A percentile compares a stretch with the other conserved stretches of the same genome.
These are phyloP conservation scores for Cladosporium oxysporum DNA, from an alignment of 2,329 filamentous ascomycete species.

Conservation along the genomic window DNA sequence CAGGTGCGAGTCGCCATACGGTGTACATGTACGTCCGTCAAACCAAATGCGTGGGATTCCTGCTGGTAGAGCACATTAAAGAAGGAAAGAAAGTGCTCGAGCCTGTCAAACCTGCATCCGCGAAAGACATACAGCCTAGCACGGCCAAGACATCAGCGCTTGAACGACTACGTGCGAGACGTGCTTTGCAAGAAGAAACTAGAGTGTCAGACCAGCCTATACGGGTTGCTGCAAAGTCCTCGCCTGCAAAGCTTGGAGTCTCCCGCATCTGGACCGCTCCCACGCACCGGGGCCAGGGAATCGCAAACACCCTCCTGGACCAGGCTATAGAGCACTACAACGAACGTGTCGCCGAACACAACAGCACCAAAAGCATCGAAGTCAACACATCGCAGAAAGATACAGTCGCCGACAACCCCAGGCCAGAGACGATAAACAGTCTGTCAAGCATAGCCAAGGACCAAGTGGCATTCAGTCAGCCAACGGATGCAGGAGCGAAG, in stretches of 20 bases:
- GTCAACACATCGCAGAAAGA: neutral
- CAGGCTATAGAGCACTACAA: constrained; percentile 29
- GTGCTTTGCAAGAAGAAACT: constrained; percentile 18
- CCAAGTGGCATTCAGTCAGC: constrained; percentile 64
- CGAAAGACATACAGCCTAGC: neutral
- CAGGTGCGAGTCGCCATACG: constrained; percentile 51
- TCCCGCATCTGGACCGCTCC: constrained; percentile 67
- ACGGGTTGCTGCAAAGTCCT: constrained; percentile 24
- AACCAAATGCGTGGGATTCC: constrained; percentile 63
- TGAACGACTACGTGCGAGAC: constrained; percentile 18
- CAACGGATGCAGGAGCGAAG: constrained; percentile 61
- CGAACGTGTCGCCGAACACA: constrained; percentile 6
- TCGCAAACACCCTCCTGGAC: constrained; percentile 60
- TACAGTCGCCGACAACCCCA: neutral
- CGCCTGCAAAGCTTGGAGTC: constrained; percentile 58
- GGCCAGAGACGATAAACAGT: constrained; percentile 25
- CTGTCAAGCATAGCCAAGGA: constrained; percentile 56
- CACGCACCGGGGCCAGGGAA: constrained; percentile 56
- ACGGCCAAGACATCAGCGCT: constrained; percentile 12
- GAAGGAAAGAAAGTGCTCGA: constrained; percentile 55
- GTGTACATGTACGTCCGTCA: constrained; percentile 63
- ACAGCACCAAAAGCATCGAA: neutral
- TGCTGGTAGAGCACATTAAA: constrained; percentile 62
- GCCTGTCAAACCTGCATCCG: constrained; percentile 17
- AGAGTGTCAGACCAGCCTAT: constrained; percentile 23